Conservation (phyloP, 768 basidiomycete genomes). For the Tylopilus subfusipes region DNA sequence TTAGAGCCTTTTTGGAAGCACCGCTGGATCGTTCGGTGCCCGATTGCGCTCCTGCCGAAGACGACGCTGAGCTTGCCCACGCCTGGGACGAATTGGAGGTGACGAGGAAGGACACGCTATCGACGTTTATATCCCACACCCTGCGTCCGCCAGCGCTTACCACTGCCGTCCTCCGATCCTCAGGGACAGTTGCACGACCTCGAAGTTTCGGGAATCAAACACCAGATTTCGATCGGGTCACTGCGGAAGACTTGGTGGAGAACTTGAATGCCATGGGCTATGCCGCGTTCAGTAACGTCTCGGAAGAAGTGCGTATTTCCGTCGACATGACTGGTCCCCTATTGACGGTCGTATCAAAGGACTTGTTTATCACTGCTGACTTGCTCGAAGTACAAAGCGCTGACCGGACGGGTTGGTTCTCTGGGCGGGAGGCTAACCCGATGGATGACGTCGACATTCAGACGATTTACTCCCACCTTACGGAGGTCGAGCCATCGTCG, state of each 20-base stretch:
- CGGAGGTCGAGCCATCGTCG: constrained; percentile 68
- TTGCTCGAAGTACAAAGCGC: constrained; percentile 76
- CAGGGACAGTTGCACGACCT: constrained; percentile 1
- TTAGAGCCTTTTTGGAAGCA: constrained; percentile 58
- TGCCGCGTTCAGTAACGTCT: constrained; percentile 73
- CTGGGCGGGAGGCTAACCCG: constrained; percentile 47
- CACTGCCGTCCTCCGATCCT: constrained; percentile 26
- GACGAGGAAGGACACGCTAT: constrained; percentile 39
- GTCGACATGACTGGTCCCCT: not conserved
- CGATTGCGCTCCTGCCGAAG: constrained; percentile 31
- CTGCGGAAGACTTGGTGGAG: constrained; percentile 70
- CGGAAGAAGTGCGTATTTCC: constrained; percentile 57
- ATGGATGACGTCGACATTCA: constrained; percentile 74
- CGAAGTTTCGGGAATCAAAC: constrained; percentile 40
- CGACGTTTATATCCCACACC: constrained; percentile 52
- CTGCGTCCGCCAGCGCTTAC: constrained; percentile 50
- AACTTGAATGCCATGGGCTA: constrained; percentile 73
- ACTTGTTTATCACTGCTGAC: constrained; percentile 74
- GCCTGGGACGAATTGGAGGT: constrained; percentile 46
- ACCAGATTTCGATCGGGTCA: constrained; percentile 61
- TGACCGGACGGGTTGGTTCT: constrained; percentile 80
- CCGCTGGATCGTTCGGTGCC: constrained; percentile 50
- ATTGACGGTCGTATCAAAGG: constrained; percentile 39
- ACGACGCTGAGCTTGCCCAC: constrained; percentile 43
- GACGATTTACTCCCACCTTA: constrained; percentile 69